These are phyloP conservation scores for Aspergillus intermedius DNA, from an alignment of 2,329 filamentous ascomycete species.

Conservation along the genomic window DNA sequence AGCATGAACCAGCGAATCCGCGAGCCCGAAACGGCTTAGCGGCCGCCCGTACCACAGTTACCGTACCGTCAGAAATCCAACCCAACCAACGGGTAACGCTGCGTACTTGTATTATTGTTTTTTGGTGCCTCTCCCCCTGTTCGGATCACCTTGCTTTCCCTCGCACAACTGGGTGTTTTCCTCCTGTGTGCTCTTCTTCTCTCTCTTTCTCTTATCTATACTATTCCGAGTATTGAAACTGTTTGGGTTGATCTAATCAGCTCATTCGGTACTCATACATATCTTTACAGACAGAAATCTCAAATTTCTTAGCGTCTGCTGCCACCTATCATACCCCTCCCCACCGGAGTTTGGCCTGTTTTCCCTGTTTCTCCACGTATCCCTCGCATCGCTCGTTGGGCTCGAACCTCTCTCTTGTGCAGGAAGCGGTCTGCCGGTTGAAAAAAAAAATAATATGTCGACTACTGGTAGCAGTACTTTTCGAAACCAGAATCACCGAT, in stretches of 20 bases:
- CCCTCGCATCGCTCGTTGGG: too few relatives aligned
- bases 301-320: too few relatives aligned
- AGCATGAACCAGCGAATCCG: constrained; percentile 9
- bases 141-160: constrained; percentile 10
- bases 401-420: constrained; percentile 6
- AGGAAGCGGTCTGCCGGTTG: constrained; percentile 8
- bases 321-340: too few relatives aligned
- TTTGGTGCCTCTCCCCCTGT: constrained; percentile 1
- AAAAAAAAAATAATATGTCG: constrained; percentile 45
- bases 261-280: too few relatives aligned
- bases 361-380: background rate
- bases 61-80: background rate
- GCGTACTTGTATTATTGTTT: constrained; percentile 1
- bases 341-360: too few relatives aligned
- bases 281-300: too few relatives aligned
- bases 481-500: constrained; percentile 41
- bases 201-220: constrained; percentile 3
- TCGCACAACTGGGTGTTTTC: constrained; percentile 4
- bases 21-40: constrained; percentile 1
- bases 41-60: background rate
- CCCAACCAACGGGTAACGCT: constrained; percentile 4
- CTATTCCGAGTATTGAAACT: constrained; percentile 2
- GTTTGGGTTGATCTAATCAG: too few relatives aligned
- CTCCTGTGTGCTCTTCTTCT: constrained; percentile 3
- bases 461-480: constrained; percentile 48